Percentiles rank a stretch among this genome's conserved stretches.
phyloP scores from a whole-genome alignment of 2,329 filamentous ascomycete species.

The Phialophora macrospora region DNA sequence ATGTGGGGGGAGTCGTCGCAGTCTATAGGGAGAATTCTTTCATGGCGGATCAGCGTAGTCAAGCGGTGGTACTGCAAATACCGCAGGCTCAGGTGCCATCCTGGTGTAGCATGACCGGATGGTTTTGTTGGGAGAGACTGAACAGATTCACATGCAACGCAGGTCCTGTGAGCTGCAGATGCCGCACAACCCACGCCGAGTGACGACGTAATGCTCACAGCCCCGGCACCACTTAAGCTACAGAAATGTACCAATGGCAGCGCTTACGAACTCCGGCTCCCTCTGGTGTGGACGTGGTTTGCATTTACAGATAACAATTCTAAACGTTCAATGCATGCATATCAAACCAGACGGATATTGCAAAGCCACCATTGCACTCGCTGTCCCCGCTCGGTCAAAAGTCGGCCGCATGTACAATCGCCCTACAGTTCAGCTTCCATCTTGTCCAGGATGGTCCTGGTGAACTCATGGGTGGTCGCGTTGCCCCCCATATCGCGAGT shows the following conservation, averaged over 20 bases:
- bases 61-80: constrained; percentile 1
- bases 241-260: background rate
- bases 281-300: background rate
- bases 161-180: constrained; percentile 14
- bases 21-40: constrained; percentile 6
- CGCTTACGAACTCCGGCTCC: background rate
- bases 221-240: background rate
- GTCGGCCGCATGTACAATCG: background rate
- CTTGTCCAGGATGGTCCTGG: constrained; percentile 88
- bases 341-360: background rate
- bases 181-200: background rate
- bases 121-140: constrained; percentile 16
- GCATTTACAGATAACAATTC: constrained; percentile 12
- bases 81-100: constrained; percentile 16
- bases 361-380: constrained; percentile 3
- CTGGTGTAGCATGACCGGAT: constrained; percentile 15
- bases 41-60: constrained; percentile 14
- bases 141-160: constrained; percentile 22
- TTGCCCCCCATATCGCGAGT: constrained; percentile 96
- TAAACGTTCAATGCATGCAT: background rate
- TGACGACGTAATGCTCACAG: background rate
- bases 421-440: constrained; percentile 73
- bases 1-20: background rate
- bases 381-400: background rate
- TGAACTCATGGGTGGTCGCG: constrained; percentile 91